Evolutionary conservation across 805 yeast species (phyloP), one percentile per base, ranked within the genome.

Genomic region (Candida ipomoeae): DNA sequence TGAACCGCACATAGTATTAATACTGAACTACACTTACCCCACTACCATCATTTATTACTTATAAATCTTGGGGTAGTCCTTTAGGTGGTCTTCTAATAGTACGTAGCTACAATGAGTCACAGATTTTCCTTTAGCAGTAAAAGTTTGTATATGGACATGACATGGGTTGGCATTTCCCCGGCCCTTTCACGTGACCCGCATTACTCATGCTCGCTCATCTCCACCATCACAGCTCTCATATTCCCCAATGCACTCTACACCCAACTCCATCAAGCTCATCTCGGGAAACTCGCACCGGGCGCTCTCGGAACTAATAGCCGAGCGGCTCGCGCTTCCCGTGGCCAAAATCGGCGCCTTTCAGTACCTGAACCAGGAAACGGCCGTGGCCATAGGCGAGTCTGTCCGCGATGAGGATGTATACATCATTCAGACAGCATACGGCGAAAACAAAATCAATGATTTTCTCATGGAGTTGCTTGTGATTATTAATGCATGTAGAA

Each of bases 361-460:
- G 64, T 89, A 88, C 67, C 82, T 96, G 36, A 92, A 89, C 65
- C 83, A 81, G 60, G 98, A 92, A 69, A 87, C 96, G 1, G 87
- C 96, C 2, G 92, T 92, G 14, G 60, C 89, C 31, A 84, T 89
- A 51, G 91, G 89, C 33, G 96, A 89, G 64, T 83, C 92, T 34
- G 87, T 89, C 23, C 81, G 97, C 68, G 96, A 90, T 63, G 96
- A 90, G 64, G 96, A 89, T 61, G 91, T 88, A 10, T 88, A 82
- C 63, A 84, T 87, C 49, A 74, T 87, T 46, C 97, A 89, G 65
- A 89, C 92, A 1, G 96, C 96, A 32, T 80, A 84, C 58, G 96
- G 95, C 42, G 85, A 80, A 46, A 78, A 74, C 35, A 74, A 74
- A 51, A 79, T 94, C 52, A 92, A 92, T 67, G 96, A 91, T 67